phyloP scores from a whole-genome alignment of 192 early-diverging fungal species.

The Linnemannia zychae region DNA sequence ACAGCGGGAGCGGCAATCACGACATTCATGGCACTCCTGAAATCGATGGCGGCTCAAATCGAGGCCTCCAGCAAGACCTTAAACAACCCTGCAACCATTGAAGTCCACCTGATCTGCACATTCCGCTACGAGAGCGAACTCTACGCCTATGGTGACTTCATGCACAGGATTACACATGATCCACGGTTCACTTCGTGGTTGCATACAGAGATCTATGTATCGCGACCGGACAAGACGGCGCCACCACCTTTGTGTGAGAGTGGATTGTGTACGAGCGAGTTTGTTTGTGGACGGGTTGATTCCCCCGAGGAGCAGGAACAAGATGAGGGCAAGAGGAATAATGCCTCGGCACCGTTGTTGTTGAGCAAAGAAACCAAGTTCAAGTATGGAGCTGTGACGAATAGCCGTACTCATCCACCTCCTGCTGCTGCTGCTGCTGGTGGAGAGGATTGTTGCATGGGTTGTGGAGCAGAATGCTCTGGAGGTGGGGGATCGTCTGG shows the following conservation, averaged over 20 bases:
- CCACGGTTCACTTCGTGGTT: constrained; percentile 43
- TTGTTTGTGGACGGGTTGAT: constrained; percentile 28
- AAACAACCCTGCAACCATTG: not conserved
- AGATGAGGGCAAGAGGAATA: too few relatives aligned
- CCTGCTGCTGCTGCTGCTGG: not conserved
- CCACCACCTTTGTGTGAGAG: constrained; percentile 19
- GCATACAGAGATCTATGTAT: constrained; percentile 31
- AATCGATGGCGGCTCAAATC: constrained; percentile 49
- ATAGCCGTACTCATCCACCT: not conserved
- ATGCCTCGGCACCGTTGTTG: constrained; percentile 27
- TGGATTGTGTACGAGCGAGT: constrained; percentile 39
- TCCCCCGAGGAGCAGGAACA: not conserved
- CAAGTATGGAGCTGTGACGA: constrained; percentile 10
- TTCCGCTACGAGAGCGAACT: constrained; percentile 51
- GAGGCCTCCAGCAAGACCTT: not conserved
- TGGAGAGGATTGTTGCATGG: constrained; percentile 19
- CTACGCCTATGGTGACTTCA: constrained; percentile 48
- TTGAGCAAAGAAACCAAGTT: not conserved
- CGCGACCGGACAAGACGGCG: constrained; percentile 36
- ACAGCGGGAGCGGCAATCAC: constrained; percentile 55
- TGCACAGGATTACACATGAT: constrained; percentile 47
- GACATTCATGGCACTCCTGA: constrained; percentile 39
- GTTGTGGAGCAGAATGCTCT: not conserved
- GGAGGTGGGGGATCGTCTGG: not conserved
- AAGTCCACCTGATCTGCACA: constrained; percentile 45